Base-by-base conservation (phyloP, 352 stramenopile genomes). In the Globisporangium megalacanthum region DNA sequence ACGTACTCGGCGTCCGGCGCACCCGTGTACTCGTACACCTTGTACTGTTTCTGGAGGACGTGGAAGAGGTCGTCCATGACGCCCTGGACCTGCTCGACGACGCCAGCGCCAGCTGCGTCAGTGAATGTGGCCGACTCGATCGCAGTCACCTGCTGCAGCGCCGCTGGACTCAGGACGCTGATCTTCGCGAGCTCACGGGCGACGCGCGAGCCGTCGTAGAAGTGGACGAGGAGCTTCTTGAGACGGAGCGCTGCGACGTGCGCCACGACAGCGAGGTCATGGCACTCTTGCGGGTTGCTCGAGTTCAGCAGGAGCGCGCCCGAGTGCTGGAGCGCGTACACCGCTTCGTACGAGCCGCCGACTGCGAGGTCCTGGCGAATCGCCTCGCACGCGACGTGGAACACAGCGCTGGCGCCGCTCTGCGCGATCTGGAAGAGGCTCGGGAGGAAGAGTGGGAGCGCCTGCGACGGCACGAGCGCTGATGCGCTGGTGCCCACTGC, bases 21-120 rank as follows among this genome's bases (percentile, higher is more conserved):
- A 45, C 84, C 84, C 41, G 73, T 66, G 67, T 94, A 93, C 65
- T 94, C 84, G 70, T 89, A 92, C 49, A 93, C 69, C 20, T 78
- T 73, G 71, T 92, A 92, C 65, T 91, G 78, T 52, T 77, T 75
- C 64, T 88, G 77, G 29, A 89, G 72, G 35, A 88, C 79, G 37
- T 79, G 73, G 61, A 80, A 88, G 11, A 90, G 66, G 48, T 87
- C 73, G 69, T 91, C 72, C 80, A 92, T 89, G 39, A 88, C 76
- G 19, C 47, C 46, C 64, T 92, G 77, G 53, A 94, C 68, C 51
- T 89, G 76, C 49, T 92, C 74, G n/a, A 74, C 79, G 20, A 73
- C 68, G 20, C 69, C 68, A 31, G 59, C 41, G 41, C 58, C 45
- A 4, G 67, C n/a, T 9, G 48, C 14, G 35, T 39, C 29, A 8